Evolutionary conservation across 345 rosid genomes (phyloP).

Genomic region (Pistacia vera): DNA sequence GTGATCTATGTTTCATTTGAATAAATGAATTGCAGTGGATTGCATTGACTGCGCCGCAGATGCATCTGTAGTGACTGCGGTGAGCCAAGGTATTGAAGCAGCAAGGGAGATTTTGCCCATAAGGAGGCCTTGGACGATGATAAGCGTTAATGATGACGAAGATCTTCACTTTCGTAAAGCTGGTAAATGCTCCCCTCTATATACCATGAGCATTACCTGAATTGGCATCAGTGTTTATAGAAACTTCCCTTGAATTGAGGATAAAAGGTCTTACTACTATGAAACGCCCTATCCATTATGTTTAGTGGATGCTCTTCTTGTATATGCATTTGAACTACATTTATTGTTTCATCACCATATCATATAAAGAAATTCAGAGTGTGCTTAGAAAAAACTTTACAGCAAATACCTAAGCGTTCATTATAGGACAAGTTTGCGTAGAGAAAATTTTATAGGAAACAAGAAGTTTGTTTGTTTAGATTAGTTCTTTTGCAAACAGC

Average conservation of each 20-base stretch:
- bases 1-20: background rate
- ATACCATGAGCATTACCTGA: background rate
- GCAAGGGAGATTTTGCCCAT: constrained; percentile 45
- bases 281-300: background rate
- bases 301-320: background rate
- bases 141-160: constrained; percentile 60
- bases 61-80: constrained; percentile 58
- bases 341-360: background rate
- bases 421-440: too few relatives aligned
- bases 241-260: too few relatives aligned
- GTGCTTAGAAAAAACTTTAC: background rate
- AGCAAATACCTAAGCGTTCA: background rate
- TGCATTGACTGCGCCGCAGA: constrained; percentile 76
- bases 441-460: background rate
- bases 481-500: background rate
- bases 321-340: background rate
- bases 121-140: constrained; percentile 71
- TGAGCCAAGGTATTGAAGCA: constrained; percentile 55
- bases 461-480: background rate
- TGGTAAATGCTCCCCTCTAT: constrained; percentile 25
- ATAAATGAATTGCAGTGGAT: constrained; percentile 46
- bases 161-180: constrained; percentile 76
- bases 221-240: too few relatives aligned
- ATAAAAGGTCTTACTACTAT: background rate
- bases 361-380: background rate